Evolutionary conservation across 2,329 filamentous ascomycete genomes (phyloP), one percentile per base, ranked within the genome.

Genomic region (Venturia asperata): DNA sequence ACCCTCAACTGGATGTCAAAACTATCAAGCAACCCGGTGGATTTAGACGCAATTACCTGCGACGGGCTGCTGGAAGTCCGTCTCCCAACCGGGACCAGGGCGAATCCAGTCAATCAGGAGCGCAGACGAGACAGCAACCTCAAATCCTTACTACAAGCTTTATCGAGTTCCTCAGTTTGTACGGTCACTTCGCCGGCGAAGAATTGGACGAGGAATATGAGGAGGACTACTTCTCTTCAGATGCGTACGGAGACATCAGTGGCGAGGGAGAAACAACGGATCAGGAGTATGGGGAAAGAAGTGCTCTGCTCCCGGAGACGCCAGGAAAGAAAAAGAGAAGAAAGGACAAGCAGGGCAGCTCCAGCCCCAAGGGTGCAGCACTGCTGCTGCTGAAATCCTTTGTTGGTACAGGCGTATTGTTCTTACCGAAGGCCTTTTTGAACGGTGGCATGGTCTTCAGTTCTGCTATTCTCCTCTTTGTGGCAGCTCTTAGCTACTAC

Each of bases 381-480:
- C 77, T 97, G 70, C 82, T 99, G 64, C 81, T 99, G 52, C 85
- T 99, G 69, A 99, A 99, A 80, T 97, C 93, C 0, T 99, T 99
- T 73, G 94, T 99, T 61, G 94, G 95, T 24, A 99, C 94, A 0
- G 93, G 93, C 65, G 93, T 97, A 10, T 81, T 97, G 19, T 97
- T 97, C 79, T 80, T 97, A 42, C 93, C 93, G 0, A 87, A 92
- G 61, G 93, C 94, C 5, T 99, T 94, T 74, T 83, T 97, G 68
- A 99, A 96, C 72, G 94, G 94, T 64, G 94, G 94, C 66, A 97
- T 99, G 92, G 79, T 96, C 19, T 99, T 99, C 77, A 96, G 92
- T 71, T 96, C 95, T 73, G 69, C 95, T 63, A 89, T 99, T 19
- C 84, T 99, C n/a, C 80, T 99, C 27, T 84, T 82, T 47, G 91